Base-by-base conservation (phyloP, 2,329 filamentous ascomycete species). In the Penicillium expansum region DNA sequence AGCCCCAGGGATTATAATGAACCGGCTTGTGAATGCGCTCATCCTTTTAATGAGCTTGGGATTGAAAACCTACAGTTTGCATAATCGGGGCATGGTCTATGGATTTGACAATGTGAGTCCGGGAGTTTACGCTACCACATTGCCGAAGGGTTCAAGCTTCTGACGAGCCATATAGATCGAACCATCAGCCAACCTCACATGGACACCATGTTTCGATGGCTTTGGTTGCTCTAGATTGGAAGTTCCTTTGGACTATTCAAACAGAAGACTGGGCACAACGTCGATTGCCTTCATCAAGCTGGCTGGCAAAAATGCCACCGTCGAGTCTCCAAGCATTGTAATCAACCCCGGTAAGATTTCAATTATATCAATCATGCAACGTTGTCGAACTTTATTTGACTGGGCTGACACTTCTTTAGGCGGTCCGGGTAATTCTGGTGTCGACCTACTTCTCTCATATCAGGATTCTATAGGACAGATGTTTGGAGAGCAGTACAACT, bases 401-500 rank as follows among this genome's bases (percentile, higher is more conserved):
- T 56, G 27, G 29, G 52, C 45, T 49, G 37, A 56, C 45, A 57
- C 39, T 37, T 47, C 41, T 10, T 37, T 45, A 61, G 75, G 75
- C 37, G 75, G 75, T 35, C 75, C 75, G 0, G 71, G 74, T 35
- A 69, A 68, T 41, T 76, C 74, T 52, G 74, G 74, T 27, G 58
- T 75, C 24, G 68, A 70, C 18, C n/a, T n/a, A n/a, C 63, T 70
- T 29, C 62, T 76, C n/a, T 52, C 56, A 39, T 48, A 69, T 14
- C 52, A n/a, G 63, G 48, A 62, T 62, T 35, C 56, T 65, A 59
- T 71, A 5, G 67, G 77, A 10, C 62, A 69, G 44, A 60, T 66
- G 33, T 48, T 62, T 42, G 73, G 73, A 60, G 74, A 76, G 55
- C 71, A 77, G 58, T 77, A 77, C 64, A 77, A 77, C 65, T 62